These are phyloP conservation scores for Musa troglodytarum DNA, from an alignment of 176 grass and related monocot species.

Conservation along the genomic window DNA sequence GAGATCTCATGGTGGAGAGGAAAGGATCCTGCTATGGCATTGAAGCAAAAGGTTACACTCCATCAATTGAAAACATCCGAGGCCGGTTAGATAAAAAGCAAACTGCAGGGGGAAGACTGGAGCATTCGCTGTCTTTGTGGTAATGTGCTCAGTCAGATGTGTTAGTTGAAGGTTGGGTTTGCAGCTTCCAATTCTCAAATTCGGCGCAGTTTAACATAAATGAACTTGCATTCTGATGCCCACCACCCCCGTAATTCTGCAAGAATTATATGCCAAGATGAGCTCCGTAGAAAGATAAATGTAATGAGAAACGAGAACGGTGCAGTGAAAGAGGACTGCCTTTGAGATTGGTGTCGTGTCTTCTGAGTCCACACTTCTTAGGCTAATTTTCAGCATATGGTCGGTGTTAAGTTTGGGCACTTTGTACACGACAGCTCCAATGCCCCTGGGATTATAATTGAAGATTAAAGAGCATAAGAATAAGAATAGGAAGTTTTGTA, in stretches of 20 bases:
- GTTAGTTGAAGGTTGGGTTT: neutral
- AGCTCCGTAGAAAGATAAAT: neutral
- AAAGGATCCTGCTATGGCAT: too few species aligned
- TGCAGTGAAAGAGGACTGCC: conserved; percentile 16
- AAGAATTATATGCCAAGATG: conserved; percentile 18
- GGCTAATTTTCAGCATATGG: conserved; percentile 66
- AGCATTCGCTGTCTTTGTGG: too few species aligned
- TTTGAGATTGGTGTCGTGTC: conserved; percentile 68
- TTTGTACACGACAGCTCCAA: conserved; percentile 82
- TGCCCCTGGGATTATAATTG: conserved; percentile 42
- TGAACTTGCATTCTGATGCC: conserved; percentile 77
- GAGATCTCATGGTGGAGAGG: too few species aligned
- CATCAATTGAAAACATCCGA: too few species aligned
- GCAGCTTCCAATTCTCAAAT: conserved; percentile 74
- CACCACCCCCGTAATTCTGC: conserved; percentile 75
- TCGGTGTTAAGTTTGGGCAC: conserved; percentile 66
- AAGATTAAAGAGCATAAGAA: neutral
- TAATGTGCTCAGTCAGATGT: neutral
- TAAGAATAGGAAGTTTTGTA: neutral
- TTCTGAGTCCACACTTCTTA: conserved; percentile 71
- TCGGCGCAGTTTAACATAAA: conserved; percentile 53
- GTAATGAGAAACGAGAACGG: neutral
- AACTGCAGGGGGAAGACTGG: too few species aligned
- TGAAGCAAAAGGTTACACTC: too few species aligned
- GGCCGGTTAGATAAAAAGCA: too few species aligned